Evolutionary conservation across 2,329 filamentous ascomycete genomes (phyloP).

Genomic region (Cryphonectria nitschkei): DNA sequence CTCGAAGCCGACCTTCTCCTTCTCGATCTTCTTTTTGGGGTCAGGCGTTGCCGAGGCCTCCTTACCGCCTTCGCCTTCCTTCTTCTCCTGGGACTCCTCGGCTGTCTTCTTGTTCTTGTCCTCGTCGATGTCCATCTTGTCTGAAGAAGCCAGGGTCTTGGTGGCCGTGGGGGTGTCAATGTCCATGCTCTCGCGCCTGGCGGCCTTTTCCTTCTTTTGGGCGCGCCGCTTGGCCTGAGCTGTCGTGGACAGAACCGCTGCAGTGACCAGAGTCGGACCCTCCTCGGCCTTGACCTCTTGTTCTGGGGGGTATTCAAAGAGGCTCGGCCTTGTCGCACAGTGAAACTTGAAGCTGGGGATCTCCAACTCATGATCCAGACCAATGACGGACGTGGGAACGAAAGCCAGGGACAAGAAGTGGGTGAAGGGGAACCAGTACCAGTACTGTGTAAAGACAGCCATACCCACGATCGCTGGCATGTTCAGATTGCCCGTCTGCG

Average conservation of each 20-base stretch:
- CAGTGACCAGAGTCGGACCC: slow-evolving; percentile 90
- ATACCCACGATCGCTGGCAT: slow-evolving; percentile 98
- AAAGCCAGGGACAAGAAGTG: slow-evolving; percentile 97
- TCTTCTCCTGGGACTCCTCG: slow-evolving; percentile 63
- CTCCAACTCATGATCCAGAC: slow-evolving; percentile 89
- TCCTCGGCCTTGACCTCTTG: slow-evolving; percentile 95
- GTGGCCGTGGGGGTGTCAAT: slow-evolving; percentile 80
- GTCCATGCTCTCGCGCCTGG: slow-evolving; percentile 93
- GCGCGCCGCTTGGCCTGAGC: slow-evolving; percentile 95
- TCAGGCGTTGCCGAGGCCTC: slow-evolving; percentile 57
- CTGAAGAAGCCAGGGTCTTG: slow-evolving; percentile 57
- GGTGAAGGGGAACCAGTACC: slow-evolving; percentile 99
- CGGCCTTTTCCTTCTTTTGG: slow-evolving; percentile 89
- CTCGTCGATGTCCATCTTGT: slow-evolving; percentile 88
- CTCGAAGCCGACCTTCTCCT: slow-evolving; percentile 96
- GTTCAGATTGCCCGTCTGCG: slow-evolving; percentile 96
- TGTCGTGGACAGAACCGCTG: slow-evolving; percentile 93
- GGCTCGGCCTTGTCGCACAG: slow-evolving; percentile 89
- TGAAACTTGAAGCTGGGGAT: slow-evolving; percentile 95
- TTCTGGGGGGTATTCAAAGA: slow-evolving; percentile 98
- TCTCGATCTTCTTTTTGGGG: slow-evolving; percentile 86
- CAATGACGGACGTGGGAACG: slow-evolving; percentile 95
- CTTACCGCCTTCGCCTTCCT: slow-evolving; percentile 62
- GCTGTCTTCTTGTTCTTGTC: slow-evolving; percentile 57
- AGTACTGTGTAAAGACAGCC: slow-evolving; percentile 98